Evolutionary conservation across 2,329 filamentous ascomycete genomes (phyloP).

Genomic region (Microcyclospora tardicrescens): DNA sequence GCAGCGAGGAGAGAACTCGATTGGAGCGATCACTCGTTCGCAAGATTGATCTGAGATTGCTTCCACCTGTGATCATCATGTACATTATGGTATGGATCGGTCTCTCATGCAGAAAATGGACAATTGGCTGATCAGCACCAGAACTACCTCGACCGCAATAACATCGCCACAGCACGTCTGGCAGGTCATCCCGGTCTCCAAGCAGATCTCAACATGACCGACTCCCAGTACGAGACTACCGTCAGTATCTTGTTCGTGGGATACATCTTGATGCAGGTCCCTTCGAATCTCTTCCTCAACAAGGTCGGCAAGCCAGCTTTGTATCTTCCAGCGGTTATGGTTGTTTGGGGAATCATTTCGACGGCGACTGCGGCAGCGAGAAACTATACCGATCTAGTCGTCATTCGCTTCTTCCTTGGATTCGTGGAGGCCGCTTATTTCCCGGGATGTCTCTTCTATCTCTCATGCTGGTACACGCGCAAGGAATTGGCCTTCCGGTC

Average conservation of each 20-base stretch:
- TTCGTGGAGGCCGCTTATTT: constrained; percentile 35
- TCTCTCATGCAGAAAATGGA: background rate
- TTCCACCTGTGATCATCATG: constrained; percentile 59
- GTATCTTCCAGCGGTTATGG: constrained; percentile 22
- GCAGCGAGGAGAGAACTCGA: constrained; percentile 6
- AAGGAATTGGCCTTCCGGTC: constrained; percentile 39
- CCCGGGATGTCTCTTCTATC: constrained; percentile 36
- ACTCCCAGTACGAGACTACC: constrained; percentile 33
- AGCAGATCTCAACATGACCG: constrained; percentile 31
- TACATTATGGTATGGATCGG: constrained; percentile 48
- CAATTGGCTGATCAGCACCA: constrained; percentile 1
- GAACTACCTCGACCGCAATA: constrained; percentile 19
- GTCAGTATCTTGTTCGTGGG: constrained; percentile 33
- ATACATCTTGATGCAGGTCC: constrained; percentile 24
- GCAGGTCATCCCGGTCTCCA: constrained; percentile 25
- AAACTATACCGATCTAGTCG: constrained; percentile 25
- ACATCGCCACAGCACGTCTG: constrained; percentile 19
- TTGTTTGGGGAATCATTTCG: constrained; percentile 24
- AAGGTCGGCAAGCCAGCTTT: constrained; percentile 22
- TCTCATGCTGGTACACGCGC: constrained; percentile 42
- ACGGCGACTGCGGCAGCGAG: constrained; percentile 21
- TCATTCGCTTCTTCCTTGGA: constrained; percentile 27
- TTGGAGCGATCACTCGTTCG: constrained; percentile 37
- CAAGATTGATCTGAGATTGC: constrained; percentile 56
- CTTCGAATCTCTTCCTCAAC: constrained; percentile 26